A percentile compares a stretch with the other conserved stretches of the same genome.
phyloP scores from a whole-genome alignment of 176 grass and related monocot genomes.

The Ensete glaucum region DNA sequence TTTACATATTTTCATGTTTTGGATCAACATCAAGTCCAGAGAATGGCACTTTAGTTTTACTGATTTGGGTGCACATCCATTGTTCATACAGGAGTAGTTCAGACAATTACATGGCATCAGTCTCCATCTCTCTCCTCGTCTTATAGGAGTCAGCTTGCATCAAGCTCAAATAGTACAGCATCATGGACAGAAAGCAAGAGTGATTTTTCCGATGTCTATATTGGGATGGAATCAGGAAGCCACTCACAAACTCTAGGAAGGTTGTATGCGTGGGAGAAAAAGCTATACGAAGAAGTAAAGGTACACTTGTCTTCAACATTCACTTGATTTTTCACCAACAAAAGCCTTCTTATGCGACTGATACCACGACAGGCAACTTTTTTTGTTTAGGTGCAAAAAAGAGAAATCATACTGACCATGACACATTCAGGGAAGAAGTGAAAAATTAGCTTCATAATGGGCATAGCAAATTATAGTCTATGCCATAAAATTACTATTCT shows the following conservation, averaged over 20 bases:
- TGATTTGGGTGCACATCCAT: neutral
- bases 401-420: too few species aligned
- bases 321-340: too few species aligned
- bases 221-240: conserved; percentile 66
- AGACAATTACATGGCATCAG: conserved; percentile 51
- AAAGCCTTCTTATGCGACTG: too few species aligned
- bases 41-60: neutral
- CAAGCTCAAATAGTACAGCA: conserved; percentile 24
- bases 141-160: conserved; percentile 37
- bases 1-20: neutral
- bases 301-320: conserved; percentile 13
- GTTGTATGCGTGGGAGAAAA: conserved; percentile 64
- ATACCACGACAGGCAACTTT: too few species aligned
- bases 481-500: too few species aligned
- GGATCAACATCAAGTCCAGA: neutral
- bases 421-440: too few species aligned
- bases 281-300: conserved; percentile 62
- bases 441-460: too few species aligned
- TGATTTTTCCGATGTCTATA: conserved; percentile 45
- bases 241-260: conserved; percentile 65
- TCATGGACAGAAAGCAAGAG: conserved; percentile 34
- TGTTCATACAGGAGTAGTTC: conserved; percentile 35
- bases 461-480: too few species aligned
- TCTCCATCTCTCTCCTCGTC: conserved; percentile 44
- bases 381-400: too few species aligned